phyloP scores from a whole-genome alignment of 2,329 filamentous ascomycete species.

The Gnomoniopsis smithogilvyi region DNA sequence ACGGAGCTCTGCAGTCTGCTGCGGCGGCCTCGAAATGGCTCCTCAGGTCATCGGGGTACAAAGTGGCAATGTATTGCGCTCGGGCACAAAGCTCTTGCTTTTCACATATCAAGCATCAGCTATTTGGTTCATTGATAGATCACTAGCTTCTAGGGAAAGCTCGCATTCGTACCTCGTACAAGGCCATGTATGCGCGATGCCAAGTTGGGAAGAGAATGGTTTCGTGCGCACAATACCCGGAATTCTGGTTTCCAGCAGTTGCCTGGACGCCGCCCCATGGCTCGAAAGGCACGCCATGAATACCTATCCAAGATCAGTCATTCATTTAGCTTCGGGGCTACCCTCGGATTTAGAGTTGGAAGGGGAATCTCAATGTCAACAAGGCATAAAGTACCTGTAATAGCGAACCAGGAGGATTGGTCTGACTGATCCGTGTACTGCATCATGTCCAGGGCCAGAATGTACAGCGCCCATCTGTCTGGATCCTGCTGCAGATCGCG shows the following conservation, averaged over 20 bases:
- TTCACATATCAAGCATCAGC: background rate
- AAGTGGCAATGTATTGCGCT: slow-evolving; percentile 40
- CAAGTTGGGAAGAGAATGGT: slow-evolving; percentile 75
- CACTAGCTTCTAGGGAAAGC: background rate
- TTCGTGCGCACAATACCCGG: slow-evolving; percentile 75
- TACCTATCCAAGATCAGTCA: slow-evolving; percentile 45
- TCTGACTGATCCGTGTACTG: slow-evolving; percentile 62
- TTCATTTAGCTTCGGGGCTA: slow-evolving; percentile 7
- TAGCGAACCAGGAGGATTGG: slow-evolving; percentile 71
- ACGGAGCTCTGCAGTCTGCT: slow-evolving; percentile 51
- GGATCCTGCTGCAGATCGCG: slow-evolving; percentile 60
- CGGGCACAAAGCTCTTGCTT: slow-evolving; percentile 37
- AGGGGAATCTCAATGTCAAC: background rate
- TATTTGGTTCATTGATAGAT: background rate
- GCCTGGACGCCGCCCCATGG: slow-evolving; percentile 52
- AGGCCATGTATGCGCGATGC: slow-evolving; percentile 76
- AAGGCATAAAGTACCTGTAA: slow-evolving; percentile 57
- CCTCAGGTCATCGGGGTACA: slow-evolving; percentile 44
- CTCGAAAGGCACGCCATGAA: slow-evolving; percentile 71
- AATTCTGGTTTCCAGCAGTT: slow-evolving; percentile 47
- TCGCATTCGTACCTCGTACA: slow-evolving; percentile 47
- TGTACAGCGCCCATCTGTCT: slow-evolving; percentile 72
- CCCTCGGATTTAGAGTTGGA: slow-evolving; percentile 5
- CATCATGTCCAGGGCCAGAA: slow-evolving; percentile 71
- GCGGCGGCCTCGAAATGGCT: slow-evolving; percentile 50